Evolutionary conservation across 2,329 filamentous ascomycete genomes (phyloP).

Genomic region (Aureobasidium melanogenum): DNA sequence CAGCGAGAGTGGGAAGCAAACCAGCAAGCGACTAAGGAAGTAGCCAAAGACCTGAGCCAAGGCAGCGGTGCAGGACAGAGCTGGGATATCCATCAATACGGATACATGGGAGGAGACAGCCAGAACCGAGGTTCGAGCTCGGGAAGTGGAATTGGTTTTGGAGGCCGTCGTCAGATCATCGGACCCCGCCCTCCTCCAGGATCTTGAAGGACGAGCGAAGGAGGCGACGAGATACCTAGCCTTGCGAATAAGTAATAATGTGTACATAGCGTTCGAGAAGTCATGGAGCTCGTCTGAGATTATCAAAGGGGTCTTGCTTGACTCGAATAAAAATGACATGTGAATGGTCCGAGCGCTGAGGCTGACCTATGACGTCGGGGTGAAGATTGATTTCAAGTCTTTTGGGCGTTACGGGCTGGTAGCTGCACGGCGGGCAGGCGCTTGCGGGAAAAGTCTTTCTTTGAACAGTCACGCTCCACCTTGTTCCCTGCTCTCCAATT

Average conservation of each 20-base stretch:
- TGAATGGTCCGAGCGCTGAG: neutral
- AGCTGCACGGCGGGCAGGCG: neutral
- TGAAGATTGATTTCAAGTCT: neutral
- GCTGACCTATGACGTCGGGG: slow-evolving; percentile 1
- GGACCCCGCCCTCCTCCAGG: slow-evolving; percentile 56
- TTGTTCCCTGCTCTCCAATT: neutral
- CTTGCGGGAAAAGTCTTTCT: slow-evolving; percentile 3
- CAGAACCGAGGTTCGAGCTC: slow-evolving; percentile 56
- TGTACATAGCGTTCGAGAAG: neutral
- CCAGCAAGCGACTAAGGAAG: slow-evolving; percentile 55
- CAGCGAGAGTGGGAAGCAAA: slow-evolving; percentile 73
- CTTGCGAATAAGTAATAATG: neutral
- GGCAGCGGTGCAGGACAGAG: slow-evolving; percentile 59
- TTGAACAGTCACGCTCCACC: neutral
- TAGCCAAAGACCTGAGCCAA: slow-evolving; percentile 46
- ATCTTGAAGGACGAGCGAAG: neutral
- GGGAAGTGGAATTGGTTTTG: slow-evolving; percentile 54
- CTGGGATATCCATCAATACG: slow-evolving; percentile 72
- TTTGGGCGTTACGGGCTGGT: neutral
- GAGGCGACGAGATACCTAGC: neutral
- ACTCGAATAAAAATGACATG: neutral
- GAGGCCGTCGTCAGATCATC: slow-evolving; percentile 67
- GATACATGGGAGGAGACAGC: slow-evolving; percentile 65
- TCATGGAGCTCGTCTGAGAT: neutral
- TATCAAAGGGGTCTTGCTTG: neutral